Conservation (phyloP, 2,329 filamentous ascomycete species). For the Orbilia oligospora region DNA sequence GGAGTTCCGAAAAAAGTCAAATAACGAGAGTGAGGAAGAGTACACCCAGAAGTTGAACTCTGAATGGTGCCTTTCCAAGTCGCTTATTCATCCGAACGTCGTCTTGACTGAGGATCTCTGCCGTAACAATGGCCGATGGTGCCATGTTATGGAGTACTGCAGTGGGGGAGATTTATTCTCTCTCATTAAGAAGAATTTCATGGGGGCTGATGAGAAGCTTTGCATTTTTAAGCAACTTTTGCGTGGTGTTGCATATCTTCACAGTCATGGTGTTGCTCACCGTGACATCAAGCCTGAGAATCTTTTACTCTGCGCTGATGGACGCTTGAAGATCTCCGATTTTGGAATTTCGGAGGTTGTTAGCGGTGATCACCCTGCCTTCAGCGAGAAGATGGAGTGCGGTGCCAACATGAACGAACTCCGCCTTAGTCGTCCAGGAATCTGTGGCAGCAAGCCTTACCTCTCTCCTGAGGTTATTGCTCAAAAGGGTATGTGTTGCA, state of each 20-base stretch:
- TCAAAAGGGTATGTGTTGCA: constrained; percentile 73
- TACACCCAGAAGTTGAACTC: constrained; percentile 93
- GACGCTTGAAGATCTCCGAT: constrained; percentile 90
- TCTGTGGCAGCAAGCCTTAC: constrained; percentile 88
- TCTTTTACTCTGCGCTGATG: constrained; percentile 81
- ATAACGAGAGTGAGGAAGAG: constrained; percentile 78
- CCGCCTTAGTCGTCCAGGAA: constrained; percentile 81
- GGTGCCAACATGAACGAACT: constrained; percentile 80
- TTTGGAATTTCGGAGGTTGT: constrained; percentile 93
- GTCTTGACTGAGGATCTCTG: constrained; percentile 84
- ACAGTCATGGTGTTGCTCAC: constrained; percentile 87
- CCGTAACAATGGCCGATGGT: constrained; percentile 80
- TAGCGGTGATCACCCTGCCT: constrained; percentile 82
- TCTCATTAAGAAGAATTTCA: constrained; percentile 79
- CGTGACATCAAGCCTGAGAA: constrained; percentile 94
- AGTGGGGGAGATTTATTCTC: constrained; percentile 83
- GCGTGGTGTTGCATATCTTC: constrained; percentile 84
- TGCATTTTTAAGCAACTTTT: constrained; percentile 93
- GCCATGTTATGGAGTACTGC: constrained; percentile 95
- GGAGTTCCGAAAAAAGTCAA: constrained; percentile 82
- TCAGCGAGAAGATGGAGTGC: constrained; percentile 80
- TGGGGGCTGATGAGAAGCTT: constrained; percentile 78
- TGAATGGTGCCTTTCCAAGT: constrained; percentile 89
- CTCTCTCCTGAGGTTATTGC: constrained; percentile 87
- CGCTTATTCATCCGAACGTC: constrained; percentile 87